Percentiles rank a stretch among this genome's conserved stretches.
Conservation (phyloP, 2,329 filamentous ascomycete genomes). For the Fusarium secorum region DNA sequence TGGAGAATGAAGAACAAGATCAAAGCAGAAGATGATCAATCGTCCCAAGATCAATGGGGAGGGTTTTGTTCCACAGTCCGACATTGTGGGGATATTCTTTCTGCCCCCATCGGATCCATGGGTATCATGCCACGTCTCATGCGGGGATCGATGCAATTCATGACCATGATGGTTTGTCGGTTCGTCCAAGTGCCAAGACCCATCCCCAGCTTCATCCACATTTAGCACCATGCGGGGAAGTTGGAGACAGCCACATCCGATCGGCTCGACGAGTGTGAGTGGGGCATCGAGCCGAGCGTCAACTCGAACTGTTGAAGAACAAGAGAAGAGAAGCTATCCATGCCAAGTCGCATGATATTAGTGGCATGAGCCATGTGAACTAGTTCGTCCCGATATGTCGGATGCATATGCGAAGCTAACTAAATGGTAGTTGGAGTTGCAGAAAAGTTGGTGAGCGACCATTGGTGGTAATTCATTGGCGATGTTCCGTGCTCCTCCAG, state of each 20-base stretch:
- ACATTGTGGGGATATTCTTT: constrained; percentile 15
- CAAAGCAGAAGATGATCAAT: neutral
- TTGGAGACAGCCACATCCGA: constrained; percentile 40
- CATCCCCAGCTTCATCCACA: constrained; percentile 6
- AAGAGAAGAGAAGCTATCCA: neutral
- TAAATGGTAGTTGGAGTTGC: neutral
- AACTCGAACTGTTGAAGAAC: neutral
- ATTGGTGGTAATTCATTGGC: neutral
- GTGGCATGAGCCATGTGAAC: neutral
- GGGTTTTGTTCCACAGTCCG: constrained; percentile 8
- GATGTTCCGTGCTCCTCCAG: neutral
- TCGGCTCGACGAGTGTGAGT: constrained; percentile 40
- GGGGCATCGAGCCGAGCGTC: constrained; percentile 39
- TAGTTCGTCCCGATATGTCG: neutral
- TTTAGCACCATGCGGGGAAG: constrained; percentile 38
- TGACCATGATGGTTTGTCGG: constrained; percentile 1
- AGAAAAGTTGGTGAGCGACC: neutral
- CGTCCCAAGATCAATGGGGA: constrained; percentile 15
- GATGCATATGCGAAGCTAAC: neutral
- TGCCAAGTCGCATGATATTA: constrained; percentile 11
- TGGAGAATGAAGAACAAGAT: neutral
- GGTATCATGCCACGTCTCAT: constrained; percentile 25
- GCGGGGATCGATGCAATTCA: neutral
- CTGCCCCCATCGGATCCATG: constrained; percentile 22
- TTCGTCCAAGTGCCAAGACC: constrained; percentile 1